Percentiles rank a stretch among this genome's conserved stretches.
Evolutionary conservation across 1,139 yeast genomes (phyloP).

Genomic region (Candida sojae): DNA sequence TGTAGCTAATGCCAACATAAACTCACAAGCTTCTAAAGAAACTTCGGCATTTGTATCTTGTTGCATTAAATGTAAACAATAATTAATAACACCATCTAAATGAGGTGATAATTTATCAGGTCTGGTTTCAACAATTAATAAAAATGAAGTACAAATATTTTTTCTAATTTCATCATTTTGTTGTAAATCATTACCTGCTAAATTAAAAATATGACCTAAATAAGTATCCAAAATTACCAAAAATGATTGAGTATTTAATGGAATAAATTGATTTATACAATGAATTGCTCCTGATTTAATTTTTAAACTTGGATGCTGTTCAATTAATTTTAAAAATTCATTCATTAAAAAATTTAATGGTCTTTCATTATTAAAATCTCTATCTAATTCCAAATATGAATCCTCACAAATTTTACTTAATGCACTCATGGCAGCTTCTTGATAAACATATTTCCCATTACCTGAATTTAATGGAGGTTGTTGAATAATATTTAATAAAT

Average conservation of each 20-base stretch:
- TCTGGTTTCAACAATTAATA: constrained; percentile 69
- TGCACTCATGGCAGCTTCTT: constrained; percentile 77
- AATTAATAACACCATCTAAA: constrained; percentile 79
- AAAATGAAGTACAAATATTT: constrained; percentile 78
- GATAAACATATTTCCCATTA: constrained; percentile 26
- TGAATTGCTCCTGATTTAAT: constrained; percentile 66
- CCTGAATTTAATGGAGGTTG: neutral
- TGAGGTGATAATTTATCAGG: constrained; percentile 84
- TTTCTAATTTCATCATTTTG: constrained; percentile 59
- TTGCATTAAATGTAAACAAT: constrained; percentile 78
- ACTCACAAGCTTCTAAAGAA: constrained; percentile 91
- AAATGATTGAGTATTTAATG: constrained; percentile 66
- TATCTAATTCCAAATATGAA: constrained; percentile 57
- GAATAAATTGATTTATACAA: constrained; percentile 78
- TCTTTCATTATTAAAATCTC: constrained; percentile 61
- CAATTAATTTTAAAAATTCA: constrained; percentile 56
- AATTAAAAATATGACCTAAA: constrained; percentile 60
- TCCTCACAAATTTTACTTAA: constrained; percentile 89
- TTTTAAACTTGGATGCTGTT: constrained; percentile 36
- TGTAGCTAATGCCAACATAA: constrained; percentile 75
- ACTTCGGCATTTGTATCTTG: constrained; percentile 61
- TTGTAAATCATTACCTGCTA: constrained; percentile 53
- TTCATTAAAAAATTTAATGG: constrained; percentile 73
- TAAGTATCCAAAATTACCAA: constrained; percentile 66
- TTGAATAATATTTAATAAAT: constrained; percentile 59